phyloP scores from a whole-genome alignment of 192 early-diverging fungal species.

The Coemansia sp. region DNA sequence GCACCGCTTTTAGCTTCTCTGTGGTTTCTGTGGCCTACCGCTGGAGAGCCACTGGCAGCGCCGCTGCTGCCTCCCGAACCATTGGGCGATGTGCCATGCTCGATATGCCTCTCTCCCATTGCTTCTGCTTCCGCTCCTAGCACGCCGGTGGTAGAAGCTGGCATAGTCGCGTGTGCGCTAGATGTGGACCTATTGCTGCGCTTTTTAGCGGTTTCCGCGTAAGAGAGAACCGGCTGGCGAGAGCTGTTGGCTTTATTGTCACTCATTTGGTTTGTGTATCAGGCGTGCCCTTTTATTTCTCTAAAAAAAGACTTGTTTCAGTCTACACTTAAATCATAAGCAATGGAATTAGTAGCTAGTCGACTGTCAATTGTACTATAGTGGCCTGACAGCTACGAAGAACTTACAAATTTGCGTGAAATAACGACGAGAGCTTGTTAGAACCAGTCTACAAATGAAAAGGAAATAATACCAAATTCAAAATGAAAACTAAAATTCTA shows the following conservation, averaged over 20 bases:
- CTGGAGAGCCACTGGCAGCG: neutral
- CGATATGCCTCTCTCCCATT: conserved; percentile 22
- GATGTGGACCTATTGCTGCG: neutral
- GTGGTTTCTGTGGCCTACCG: neutral
- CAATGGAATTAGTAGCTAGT: neutral
- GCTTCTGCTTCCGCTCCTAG: conserved; percentile 3
- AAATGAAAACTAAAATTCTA: neutral
- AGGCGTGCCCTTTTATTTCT: neutral
- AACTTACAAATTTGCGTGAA: conserved; percentile 1
- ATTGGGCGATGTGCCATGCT: conserved; percentile 27
- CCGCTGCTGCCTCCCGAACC: neutral
- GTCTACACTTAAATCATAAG: neutral
- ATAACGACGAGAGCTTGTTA: neutral
- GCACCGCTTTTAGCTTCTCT: neutral
- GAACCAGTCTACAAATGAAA: conserved; percentile 7
- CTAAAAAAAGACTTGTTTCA: neutral
- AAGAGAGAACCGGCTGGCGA: neutral
- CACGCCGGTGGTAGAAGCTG: neutral
- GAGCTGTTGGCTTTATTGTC: neutral
- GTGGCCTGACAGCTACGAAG: neutral
- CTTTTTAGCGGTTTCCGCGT: neutral
- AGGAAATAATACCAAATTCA: neutral
- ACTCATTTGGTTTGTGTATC: neutral
- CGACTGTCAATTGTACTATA: neutral
- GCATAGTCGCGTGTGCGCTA: neutral